Evolutionary conservation across 108 stramenopile genomes (phyloP).

Genomic region (Pelagomonas calceolata): DNA sequence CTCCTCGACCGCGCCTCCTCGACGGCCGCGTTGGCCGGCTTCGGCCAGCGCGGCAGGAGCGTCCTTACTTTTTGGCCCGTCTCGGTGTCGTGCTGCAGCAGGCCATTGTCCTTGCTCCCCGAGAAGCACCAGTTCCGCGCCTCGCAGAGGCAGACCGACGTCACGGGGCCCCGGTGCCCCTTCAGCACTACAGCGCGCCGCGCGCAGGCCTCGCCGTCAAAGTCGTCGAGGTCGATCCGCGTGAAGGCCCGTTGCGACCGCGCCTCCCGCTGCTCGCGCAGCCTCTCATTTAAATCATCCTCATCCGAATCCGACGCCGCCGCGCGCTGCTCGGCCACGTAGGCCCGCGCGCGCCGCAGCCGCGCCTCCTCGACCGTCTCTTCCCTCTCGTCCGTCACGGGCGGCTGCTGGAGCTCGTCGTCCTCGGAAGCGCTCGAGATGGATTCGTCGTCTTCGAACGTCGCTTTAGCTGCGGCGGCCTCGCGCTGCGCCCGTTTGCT

Average conservation of each 20-base stretch:
- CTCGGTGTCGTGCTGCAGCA: constrained; percentile 80
- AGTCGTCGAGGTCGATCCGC: neutral
- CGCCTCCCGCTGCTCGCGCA: neutral
- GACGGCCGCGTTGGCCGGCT: neutral
- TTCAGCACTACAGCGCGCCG: neutral
- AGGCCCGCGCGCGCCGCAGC: neutral
- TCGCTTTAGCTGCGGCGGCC: too few species aligned
- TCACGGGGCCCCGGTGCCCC: constrained; percentile 22
- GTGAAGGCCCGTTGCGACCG: neutral
- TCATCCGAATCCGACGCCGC: neutral
- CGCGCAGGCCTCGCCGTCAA: neutral
- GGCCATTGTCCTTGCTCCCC: constrained; percentile 87
- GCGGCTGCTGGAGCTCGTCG: neutral
- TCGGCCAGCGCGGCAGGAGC: constrained; percentile 19
- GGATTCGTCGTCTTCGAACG: neutral
- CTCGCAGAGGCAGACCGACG: constrained; percentile 65
- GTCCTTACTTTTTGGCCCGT: constrained; percentile 27
- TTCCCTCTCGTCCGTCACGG: neutral
- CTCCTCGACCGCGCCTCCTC: constrained; percentile 1
- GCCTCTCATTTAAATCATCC: neutral
- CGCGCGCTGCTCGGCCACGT: neutral
- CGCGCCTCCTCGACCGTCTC: neutral
- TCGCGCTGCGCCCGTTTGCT: too few species aligned
- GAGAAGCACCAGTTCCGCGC: constrained; percentile 50
- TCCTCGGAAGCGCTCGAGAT: neutral